These are phyloP conservation scores for Candida maris DNA, from an alignment of 805 yeast species.

Conservation along the genomic window DNA sequence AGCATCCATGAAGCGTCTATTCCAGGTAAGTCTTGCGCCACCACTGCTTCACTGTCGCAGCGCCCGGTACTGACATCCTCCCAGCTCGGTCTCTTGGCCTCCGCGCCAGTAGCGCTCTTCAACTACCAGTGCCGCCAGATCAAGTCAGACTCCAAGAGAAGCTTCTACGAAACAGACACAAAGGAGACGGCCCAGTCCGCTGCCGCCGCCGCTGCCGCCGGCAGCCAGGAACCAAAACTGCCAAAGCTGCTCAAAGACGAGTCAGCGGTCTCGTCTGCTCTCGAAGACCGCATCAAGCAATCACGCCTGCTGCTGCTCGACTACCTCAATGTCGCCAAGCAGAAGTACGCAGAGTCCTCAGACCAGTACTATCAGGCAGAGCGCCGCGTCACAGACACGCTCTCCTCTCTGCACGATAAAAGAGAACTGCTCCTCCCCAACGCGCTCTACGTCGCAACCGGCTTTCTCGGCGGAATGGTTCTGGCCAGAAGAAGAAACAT, in stretches of 20 bases:
- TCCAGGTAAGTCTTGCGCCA: too few relatives aligned
- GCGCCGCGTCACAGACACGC: constrained; percentile 56
- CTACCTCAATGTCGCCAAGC: constrained; percentile 33
- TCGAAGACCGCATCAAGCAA: constrained; percentile 46
- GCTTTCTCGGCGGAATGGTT: constrained; percentile 69
- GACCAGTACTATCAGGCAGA: constrained; percentile 55
- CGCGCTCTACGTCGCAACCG: constrained; percentile 62
- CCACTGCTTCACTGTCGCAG: too few relatives aligned
- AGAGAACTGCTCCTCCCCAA: constrained; percentile 72
- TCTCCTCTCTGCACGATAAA: constrained; percentile 59
- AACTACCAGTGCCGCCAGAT: constrained; percentile 2
- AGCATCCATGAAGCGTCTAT: too few relatives aligned
- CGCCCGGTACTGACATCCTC: too few relatives aligned
- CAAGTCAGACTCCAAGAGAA: constrained; percentile 25
- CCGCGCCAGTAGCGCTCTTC: constrained; percentile 11
- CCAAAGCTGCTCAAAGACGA: constrained; percentile 17
- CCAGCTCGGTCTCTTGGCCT: constrained; percentile 9
- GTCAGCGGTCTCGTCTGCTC: constrained; percentile 16
- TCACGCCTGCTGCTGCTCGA: constrained; percentile 43
- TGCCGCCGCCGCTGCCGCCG: constrained; percentile 14
- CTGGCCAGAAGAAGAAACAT: constrained; percentile 64
- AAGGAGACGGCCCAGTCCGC: constrained; percentile 20
- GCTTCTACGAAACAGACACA: constrained; percentile 23
- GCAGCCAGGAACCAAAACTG: constrained; percentile 13
- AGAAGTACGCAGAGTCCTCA: constrained; percentile 44